A percentile compares a stretch with the other conserved stretches of the same genome.
phyloP scores from a whole-genome alignment of 805 yeast species.

The Zygosaccharomyces gambellarensis region DNA sequence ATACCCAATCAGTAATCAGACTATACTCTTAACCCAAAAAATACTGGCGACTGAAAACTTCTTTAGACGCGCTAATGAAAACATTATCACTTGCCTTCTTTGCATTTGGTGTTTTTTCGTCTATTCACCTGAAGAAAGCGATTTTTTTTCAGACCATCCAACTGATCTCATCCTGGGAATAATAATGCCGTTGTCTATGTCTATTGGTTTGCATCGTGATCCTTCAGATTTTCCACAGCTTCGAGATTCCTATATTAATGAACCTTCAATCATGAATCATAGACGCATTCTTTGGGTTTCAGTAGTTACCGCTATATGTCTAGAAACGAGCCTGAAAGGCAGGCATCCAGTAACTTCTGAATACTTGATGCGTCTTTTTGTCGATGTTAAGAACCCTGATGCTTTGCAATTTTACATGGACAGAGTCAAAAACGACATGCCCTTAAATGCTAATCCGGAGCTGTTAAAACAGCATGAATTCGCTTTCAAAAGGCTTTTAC shows the following conservation, averaged over 20 bases:
- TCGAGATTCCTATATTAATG: conserved; percentile 14
- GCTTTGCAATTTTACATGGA: conserved; percentile 18
- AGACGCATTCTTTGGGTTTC: conserved; percentile 33
- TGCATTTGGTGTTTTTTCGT: conserved; percentile 34
- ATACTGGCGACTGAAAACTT: conserved; percentile 29
- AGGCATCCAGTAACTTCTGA: conserved; percentile 24
- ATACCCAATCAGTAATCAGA: conserved; percentile 27
- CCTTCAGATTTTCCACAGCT: conserved; percentile 30
- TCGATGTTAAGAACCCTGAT: conserved; percentile 18
- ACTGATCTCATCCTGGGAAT: conserved; percentile 33
- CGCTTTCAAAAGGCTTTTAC: conserved; percentile 24
- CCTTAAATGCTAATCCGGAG: conserved; percentile 9
- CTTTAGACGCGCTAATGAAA: conserved; percentile 33
- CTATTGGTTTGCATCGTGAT: conserved; percentile 34
- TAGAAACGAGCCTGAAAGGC: conserved; percentile 32
- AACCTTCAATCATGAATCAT: conserved; percentile 24
- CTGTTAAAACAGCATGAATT: conserved; percentile 20
- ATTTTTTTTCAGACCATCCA: conserved; percentile 33
- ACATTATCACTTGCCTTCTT: conserved; percentile 27
- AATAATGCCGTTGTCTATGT: conserved; percentile 28
- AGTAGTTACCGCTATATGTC: conserved; percentile 22
- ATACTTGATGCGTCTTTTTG: conserved; percentile 16
- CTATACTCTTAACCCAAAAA: conserved; percentile 26
- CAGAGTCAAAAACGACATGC: conserved; percentile 21
- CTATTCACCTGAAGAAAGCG: conserved; percentile 35